Percentiles rank a stretch among this genome's conserved stretches.
These are phyloP conservation scores for Tephrocybe sp. DNA, from an alignment of 768 basidiomycete species.

Conservation along the genomic window DNA sequence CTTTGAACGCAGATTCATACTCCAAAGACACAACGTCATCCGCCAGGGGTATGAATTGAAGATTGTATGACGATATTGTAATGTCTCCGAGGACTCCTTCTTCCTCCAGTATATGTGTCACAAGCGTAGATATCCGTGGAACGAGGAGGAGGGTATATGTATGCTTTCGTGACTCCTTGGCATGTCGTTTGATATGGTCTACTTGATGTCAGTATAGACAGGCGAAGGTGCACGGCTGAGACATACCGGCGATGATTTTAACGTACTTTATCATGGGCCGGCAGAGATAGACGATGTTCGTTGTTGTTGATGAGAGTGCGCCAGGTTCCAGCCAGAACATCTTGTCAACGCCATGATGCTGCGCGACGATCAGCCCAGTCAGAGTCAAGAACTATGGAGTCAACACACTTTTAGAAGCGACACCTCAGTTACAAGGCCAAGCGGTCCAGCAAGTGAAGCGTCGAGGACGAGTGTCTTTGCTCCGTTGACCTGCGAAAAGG, in stretches of 20 bases:
- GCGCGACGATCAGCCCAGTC: background rate
- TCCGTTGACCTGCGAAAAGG: conserved; percentile 68
- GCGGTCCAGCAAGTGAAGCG: conserved; percentile 80
- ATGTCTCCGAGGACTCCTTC: conserved; percentile 98
- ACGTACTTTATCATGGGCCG: conserved; percentile 83
- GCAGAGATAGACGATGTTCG: conserved; percentile 92
- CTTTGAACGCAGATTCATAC: conserved; percentile 79
- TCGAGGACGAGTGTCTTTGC: conserved; percentile 97
- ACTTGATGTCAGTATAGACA: conserved; percentile 26
- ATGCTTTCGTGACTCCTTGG: conserved; percentile 69
- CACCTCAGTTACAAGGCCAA: conserved; percentile 95
- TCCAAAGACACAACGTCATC: conserved; percentile 93
- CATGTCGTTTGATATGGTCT: conserved; percentile 93
- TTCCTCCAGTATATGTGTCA: conserved; percentile 86
- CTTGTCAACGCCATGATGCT: conserved; percentile 99
- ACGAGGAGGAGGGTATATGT: conserved; percentile 87
- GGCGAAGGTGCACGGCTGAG: conserved; percentile 13
- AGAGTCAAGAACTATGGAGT: background rate
- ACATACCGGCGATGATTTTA: conserved; percentile 88
- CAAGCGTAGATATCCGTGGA: conserved; percentile 84
- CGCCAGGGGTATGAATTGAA: conserved; percentile 93
- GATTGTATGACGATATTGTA: conserved; percentile 80
- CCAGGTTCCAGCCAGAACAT: conserved; percentile 99
- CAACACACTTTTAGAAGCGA: conserved; percentile 78
- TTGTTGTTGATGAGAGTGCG: conserved; percentile 76